Percentiles rank a stretch among this genome's conserved stretches.
Conservation (phyloP, 2,329 filamentous ascomycete species). For the Fusarium buxicola region DNA sequence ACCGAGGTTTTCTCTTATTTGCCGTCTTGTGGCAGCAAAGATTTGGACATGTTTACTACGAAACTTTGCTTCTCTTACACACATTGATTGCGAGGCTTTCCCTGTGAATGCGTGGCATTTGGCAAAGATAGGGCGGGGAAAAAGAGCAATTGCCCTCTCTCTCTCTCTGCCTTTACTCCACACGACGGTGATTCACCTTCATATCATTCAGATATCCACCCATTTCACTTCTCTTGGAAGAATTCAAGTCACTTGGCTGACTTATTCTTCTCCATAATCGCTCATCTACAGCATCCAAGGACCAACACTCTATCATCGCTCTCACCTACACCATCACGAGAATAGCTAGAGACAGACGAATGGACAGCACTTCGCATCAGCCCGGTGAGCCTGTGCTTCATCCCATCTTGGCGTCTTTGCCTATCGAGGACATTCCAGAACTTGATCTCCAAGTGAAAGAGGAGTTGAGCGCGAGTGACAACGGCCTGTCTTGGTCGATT, state of each 20-base stretch:
- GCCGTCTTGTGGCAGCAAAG: background rate
- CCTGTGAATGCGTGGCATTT: background rate
- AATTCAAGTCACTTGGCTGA: slow-evolving; percentile 7
- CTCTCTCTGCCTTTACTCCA: background rate
- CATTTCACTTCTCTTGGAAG: background rate
- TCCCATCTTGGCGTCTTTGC: background rate
- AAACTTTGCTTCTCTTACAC: background rate
- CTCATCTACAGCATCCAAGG: background rate
- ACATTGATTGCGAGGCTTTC: background rate
- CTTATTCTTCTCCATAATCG: background rate
- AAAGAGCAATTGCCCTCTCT: background rate
- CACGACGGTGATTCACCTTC: slow-evolving; percentile 1
- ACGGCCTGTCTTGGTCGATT: background rate
- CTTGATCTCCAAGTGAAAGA: slow-evolving; percentile 1
- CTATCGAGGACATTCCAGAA: slow-evolving; percentile 9
- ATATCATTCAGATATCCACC: too few species aligned
- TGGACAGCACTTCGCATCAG: slow-evolving; percentile 1
- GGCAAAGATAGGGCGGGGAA: background rate
- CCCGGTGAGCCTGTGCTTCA: slow-evolving; percentile 9
- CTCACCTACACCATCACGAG: background rate
- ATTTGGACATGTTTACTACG: background rate
- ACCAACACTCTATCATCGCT: background rate
- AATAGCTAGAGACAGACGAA: background rate
- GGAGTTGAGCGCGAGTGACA: background rate
- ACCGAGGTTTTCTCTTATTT: slow-evolving; percentile 7